Base-by-base conservation (phyloP, 78 protist genomes). In the Paulinella micropora region DNA sequence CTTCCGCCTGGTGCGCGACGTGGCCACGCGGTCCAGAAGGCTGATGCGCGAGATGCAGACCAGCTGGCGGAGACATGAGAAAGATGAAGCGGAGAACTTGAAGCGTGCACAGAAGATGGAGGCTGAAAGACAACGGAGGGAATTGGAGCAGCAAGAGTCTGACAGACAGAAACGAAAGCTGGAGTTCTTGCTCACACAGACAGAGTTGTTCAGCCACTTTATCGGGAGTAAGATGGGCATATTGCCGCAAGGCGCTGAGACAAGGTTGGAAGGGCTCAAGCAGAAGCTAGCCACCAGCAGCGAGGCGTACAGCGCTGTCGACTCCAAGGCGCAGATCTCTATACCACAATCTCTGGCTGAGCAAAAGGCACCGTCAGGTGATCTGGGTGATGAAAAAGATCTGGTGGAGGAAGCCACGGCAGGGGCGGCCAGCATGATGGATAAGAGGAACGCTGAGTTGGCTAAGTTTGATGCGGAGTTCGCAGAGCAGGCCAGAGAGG, bases 181-280 rank as follows among this genome's bases (percentile, higher is more conserved):
- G 4, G 84, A 81, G 15, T 81, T 81, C 34, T 29, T 81, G 6
- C 84, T 81, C 38, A 81, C 84, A 32, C 84, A 81, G 84, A 81
- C 84, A 4, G 84, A 81, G 15, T 29, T 81, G 38, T 81, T 81
- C 84, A 31, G 38, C 37, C 84, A 81, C 84, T 81, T 81, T 29
- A 81, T 81, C 28, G 15, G 84, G 84, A 81, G 28, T 6, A 81
- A 81, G 84, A 81, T 81, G 84, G 84, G 84, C 34, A 81, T 81
- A 15, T 32, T 81, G 39, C 84, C 84, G 6, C 4, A 15, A 28
- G 84, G 28, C 15, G 29, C 84, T 15, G 28, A 81, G 84, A n/a
- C n/a, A 64, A 64, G 77, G 77, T 23, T 15, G 77, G 34, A 64
- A 15, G 34, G 77, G 77, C 15, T 64, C 77, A 64, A 23, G 77